Evolutionary conservation across 805 yeast species (phyloP), one percentile per base, ranked within the genome.

Genomic region (Yamadazyma philogaea): DNA sequence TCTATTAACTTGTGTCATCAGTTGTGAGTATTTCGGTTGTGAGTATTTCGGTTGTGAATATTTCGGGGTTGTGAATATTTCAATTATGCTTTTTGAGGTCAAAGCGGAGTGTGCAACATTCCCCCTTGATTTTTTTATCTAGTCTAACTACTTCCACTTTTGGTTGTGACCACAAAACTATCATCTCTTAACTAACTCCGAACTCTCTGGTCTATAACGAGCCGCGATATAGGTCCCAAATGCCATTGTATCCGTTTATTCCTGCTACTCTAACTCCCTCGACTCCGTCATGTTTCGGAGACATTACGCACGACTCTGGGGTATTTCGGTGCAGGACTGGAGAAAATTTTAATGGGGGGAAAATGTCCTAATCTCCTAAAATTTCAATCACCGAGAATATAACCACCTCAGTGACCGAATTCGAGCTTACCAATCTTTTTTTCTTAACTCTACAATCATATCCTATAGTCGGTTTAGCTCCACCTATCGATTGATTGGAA

Each of bases 351-450:
- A 22, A 34, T 34, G 37, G 37, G 28, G 37, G 22, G 24, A 14
- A 17, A 36, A 17, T 19, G 21, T 36, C 26, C 39, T 36, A 36
- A 36, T 36, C 39, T 36, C 39, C 39, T 34, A 12, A 14, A 30
- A 19, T 30, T 28, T 22, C 21, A 36, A 36, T 36, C 39, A 36
- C 32, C 32, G 31, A 36, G 19, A 36, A 33, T 20, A 12, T 17
- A 11, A 33, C 20, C 12, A 17, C 11, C 14, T 7, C 11, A 33
- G 8, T 24, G n/a, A 24, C 28, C 28, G n/a, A 24, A 7, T 5
- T 24, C 12, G 12, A 24, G 12, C n/a, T 7, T 6, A 24, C 12
- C 28, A 24, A 24, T 7, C 8, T 7, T 7, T 24, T 24, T 24
- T 24, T 24, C 12, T 24, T 24, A 11, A 7, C 26, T 10, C 26